phyloP scores from a whole-genome alignment of 257 asterid species.

The Scutellaria minor region DNA sequence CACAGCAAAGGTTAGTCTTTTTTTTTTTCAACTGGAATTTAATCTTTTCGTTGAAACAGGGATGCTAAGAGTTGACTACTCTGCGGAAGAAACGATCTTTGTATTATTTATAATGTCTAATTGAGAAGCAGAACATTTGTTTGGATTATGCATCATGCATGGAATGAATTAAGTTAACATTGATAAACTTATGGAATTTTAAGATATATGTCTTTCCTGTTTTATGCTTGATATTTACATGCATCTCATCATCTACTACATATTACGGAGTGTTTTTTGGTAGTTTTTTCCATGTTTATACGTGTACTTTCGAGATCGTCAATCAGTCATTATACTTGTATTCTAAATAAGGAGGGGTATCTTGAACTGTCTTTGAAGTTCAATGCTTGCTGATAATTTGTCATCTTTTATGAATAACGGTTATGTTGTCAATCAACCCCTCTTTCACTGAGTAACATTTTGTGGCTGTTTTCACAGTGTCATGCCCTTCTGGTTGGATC shows the following conservation, averaged over 20 bases:
- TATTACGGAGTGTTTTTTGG: neutral
- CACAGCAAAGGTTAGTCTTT: slow-evolving; percentile 42
- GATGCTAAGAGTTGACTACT: neutral
- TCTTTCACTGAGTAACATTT: neutral
- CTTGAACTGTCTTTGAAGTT: neutral
- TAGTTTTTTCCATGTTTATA: neutral
- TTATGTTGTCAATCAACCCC: neutral
- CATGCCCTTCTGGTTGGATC: slow-evolving; percentile 72
- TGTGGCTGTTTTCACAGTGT: slow-evolving; percentile 45
- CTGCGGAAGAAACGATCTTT: neutral
- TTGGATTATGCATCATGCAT: neutral
- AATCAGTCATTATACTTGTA: neutral
- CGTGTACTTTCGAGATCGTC: neutral
- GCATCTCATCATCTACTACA: neutral
- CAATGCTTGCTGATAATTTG: neutral
- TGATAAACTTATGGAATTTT: neutral
- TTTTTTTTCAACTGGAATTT: slow-evolving; percentile 3
- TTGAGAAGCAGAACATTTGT: slow-evolving; percentile 6
- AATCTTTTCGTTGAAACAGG: slow-evolving; percentile 6
- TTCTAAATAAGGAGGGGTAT: neutral
- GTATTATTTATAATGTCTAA: neutral
- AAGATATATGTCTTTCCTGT: neutral
- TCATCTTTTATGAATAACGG: slow-evolving; percentile 5
- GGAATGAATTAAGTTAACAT: neutral
- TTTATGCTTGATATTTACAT: neutral